Base-by-base conservation (phyloP, 2,329 filamentous ascomycete species). In the Colletotrichum tropicicola region DNA sequence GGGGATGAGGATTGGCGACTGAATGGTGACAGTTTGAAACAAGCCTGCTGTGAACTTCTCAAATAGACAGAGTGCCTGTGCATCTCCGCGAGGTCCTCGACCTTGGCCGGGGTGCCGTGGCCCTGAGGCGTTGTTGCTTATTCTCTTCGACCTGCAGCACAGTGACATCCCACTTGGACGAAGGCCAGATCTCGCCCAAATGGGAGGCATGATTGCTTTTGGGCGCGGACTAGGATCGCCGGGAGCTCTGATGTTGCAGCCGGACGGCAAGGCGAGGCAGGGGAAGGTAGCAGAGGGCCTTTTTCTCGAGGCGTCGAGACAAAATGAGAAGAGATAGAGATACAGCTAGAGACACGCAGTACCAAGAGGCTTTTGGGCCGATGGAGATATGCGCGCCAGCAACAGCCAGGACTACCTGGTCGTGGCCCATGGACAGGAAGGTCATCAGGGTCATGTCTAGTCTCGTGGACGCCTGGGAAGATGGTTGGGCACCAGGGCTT, bases 241-340 rank as follows among this genome's bases (percentile, higher is more conserved):
- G 61, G 61, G 56, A 65, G 49, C 55, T 54, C 9, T 23, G n/a
- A 43, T 60, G 57, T 60, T 65, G 61, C 56, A 65, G 61, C 61
- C 61, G 61, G 61, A 61, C 57, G 61, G 56, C 61, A 65, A 61
- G 49, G 49, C 49, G 19, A 61, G 37, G 61, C 49, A 65, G 49
- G 61, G 61, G 48, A 54, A 23, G 43, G 48, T 43, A 25, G 56
- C 37, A 47, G 49, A 60, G 55, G 32, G 51, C 47, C 35, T 27
- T 59, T 28, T 43, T 30, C 28, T 30, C 28, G 27, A 51, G 35
- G 27, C 21, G 61, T 61, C 41, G 27, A 48, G 43, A 55, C 27
- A 55, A 54, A 19, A 23, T 54, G 56, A 60, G 48, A 60, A 60
- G 61, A 60, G 61, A 65, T 54, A 54, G 61, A 65, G 48, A 21